A percentile compares a stretch with the other conserved stretches of the same genome.
Conservation (phyloP, 2,329 filamentous ascomycete genomes). For the Neurospora sp. region DNA sequence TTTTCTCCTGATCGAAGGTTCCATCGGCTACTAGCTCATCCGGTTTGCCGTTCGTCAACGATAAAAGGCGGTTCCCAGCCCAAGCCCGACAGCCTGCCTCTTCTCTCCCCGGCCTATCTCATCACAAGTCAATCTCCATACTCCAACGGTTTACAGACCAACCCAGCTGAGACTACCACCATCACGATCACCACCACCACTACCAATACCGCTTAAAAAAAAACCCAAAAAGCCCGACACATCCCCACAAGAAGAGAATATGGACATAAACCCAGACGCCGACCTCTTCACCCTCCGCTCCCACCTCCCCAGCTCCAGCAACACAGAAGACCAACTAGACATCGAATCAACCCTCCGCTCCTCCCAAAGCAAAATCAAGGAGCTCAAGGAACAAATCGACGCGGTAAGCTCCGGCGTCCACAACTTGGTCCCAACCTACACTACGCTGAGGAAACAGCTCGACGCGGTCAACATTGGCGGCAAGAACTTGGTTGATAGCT, state of each 20-base stretch:
- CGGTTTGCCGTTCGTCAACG: background rate
- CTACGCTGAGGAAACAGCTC: no score
- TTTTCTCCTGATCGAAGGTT: background rate
- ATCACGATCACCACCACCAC: background rate
- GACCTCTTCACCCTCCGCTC: background rate
- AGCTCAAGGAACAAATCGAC: background rate
- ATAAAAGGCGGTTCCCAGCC: background rate
- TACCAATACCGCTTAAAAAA: no score
- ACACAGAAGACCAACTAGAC: background rate
- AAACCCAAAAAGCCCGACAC: no score
- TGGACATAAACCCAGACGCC: no score
- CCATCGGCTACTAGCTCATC: background rate
- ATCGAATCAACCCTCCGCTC: background rate
- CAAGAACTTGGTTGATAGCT: no score
- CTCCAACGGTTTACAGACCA: no score
- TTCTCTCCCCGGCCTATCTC: background rate
- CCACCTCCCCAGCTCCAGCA: background rate
- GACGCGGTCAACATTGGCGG: no score
- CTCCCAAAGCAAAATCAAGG: fast-evolving
- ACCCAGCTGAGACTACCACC: background rate
- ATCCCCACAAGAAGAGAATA: no score
- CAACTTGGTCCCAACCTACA: no score
- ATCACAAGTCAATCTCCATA: background rate
- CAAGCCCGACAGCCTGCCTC: background rate
- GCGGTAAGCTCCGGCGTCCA: background rate